Evolutionary conservation across 2,329 filamentous ascomycete genomes (phyloP).

Genomic region (Phialophora macrospora): DNA sequence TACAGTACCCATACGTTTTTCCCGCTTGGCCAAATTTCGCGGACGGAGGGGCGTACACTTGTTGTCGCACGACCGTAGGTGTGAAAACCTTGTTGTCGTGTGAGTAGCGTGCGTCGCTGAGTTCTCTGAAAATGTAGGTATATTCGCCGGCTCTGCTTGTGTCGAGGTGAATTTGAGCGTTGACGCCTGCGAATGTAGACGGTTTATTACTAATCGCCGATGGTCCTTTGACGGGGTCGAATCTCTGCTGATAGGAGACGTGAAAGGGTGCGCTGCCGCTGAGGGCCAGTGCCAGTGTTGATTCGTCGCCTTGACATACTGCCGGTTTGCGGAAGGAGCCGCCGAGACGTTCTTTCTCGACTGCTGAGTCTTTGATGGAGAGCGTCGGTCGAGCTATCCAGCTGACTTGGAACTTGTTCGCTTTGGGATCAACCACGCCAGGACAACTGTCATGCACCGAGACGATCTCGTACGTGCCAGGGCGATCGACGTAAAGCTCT

Average conservation of each 20-base stretch:
- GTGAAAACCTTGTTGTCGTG: constrained; percentile 68
- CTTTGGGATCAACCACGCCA: constrained; percentile 74
- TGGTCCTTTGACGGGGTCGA: constrained; percentile 70
- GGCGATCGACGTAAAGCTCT: constrained; percentile 65
- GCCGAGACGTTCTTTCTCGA: constrained; percentile 60
- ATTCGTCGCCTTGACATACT: constrained; percentile 93
- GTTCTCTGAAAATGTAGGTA: constrained; percentile 80
- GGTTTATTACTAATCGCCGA: constrained; percentile 67
- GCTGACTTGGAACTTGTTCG: constrained; percentile 76
- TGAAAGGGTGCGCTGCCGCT: constrained; percentile 82
- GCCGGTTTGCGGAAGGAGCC: constrained; percentile 70
- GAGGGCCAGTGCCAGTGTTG: constrained; percentile 80
- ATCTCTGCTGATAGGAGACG: constrained; percentile 78
- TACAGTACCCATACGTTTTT: constrained; percentile 94
- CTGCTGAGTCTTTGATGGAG: constrained; percentile 67
- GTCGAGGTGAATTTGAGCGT: constrained; percentile 82
- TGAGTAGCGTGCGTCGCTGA: constrained; percentile 86
- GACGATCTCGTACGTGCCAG: constrained; percentile 79
- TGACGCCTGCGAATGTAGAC: constrained; percentile 75
- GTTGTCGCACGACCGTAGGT: constrained; percentile 75
- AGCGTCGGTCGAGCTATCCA: constrained; percentile 85
- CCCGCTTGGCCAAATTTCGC: constrained; percentile 83
- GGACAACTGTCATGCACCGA: constrained; percentile 82
- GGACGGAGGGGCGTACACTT: constrained; percentile 79
- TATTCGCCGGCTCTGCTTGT: constrained; percentile 82